Evolutionary conservation across 2,329 filamentous ascomycete species (phyloP).

Genomic region (Aureobasidium namibiae): DNA sequence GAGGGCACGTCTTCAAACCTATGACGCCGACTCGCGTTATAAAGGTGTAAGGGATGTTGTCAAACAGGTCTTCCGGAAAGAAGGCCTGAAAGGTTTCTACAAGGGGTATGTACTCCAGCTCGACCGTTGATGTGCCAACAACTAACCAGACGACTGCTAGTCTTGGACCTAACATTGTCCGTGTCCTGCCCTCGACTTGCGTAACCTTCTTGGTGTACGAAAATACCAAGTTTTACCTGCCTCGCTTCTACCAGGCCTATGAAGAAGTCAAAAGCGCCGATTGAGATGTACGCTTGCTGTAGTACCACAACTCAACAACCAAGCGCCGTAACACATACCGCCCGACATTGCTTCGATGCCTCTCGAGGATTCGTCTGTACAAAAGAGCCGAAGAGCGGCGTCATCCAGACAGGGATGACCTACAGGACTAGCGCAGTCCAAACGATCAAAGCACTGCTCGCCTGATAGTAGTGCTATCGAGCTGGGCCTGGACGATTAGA

Average conservation of each 20-base stretch:
- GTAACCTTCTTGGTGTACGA: slow-evolving; percentile 97
- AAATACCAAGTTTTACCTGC: slow-evolving; percentile 71
- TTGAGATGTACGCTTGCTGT: neutral
- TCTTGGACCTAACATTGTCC: slow-evolving; percentile 72
- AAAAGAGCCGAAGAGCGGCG: neutral
- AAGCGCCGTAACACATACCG: neutral
- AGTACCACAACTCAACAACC: neutral
- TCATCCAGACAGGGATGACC: neutral
- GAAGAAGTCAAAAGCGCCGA: neutral
- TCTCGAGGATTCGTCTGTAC: neutral
- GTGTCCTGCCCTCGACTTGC: slow-evolving; percentile 90
- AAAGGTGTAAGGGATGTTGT: slow-evolving; percentile 65
- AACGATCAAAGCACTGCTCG: neutral
- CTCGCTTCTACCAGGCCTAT: slow-evolving; percentile 26
- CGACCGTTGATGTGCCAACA: neutral
- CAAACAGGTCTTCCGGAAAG: slow-evolving; percentile 64
- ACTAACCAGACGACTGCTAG: slow-evolving; percentile 14
- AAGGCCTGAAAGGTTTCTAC: slow-evolving; percentile 80
- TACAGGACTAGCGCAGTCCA: neutral
- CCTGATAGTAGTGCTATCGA: neutral
- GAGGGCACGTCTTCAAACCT: slow-evolving; percentile 79
- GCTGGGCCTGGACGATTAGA: neutral
- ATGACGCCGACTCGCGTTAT: slow-evolving; percentile 69
- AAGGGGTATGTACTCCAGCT: slow-evolving; percentile 49
- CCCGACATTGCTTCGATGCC: neutral